phyloP scores from a whole-genome alignment of 306 rosid genomes.

The Rubus idaeus region DNA sequence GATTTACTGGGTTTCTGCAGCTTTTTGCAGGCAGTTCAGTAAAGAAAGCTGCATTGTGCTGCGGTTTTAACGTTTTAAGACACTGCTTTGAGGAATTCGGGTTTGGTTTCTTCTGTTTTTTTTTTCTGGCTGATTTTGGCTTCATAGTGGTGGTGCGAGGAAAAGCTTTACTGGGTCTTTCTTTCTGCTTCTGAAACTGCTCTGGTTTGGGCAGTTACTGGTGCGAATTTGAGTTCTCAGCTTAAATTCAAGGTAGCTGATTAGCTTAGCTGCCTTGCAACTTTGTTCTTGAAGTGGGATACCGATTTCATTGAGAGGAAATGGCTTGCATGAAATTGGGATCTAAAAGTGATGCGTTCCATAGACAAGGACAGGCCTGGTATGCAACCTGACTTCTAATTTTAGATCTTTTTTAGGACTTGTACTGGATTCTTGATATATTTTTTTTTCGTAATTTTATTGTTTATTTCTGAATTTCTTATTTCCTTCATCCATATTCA shows the following conservation, averaged over 20 bases:
- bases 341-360: constrained; percentile 91
- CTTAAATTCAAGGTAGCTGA: constrained; percentile 10
- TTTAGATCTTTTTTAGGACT: background rate
- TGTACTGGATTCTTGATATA: background rate
- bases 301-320: constrained; percentile 21
- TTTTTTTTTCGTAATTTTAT: background rate
- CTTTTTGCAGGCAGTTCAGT: constrained; percentile 27
- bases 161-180: constrained; percentile 15
- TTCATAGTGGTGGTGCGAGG: constrained; percentile 17
- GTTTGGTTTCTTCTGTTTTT: constrained; percentile 10
- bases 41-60: constrained; percentile 54
- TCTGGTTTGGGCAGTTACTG: constrained; percentile 24
- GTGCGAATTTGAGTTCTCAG: constrained; percentile 16
- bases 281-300: constrained; percentile 12
- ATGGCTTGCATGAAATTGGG: constrained; percentile 98
- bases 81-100: constrained; percentile 17
- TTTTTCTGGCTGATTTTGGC: constrained; percentile 20
- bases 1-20: constrained; percentile 28
- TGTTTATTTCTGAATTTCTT: background rate
- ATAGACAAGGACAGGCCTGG: constrained; percentile 99
- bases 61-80: constrained; percentile 23
- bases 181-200: constrained; percentile 15
- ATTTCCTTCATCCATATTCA: background rate
- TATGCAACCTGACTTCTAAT: constrained; percentile 30
- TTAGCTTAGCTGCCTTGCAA: constrained; percentile 19